A percentile compares a stretch with the other conserved stretches of the same genome.
These are phyloP conservation scores for Pestalotiopsis sp. DNA, from an alignment of 2,329 filamentous ascomycete genomes.

Conservation along the genomic window DNA sequence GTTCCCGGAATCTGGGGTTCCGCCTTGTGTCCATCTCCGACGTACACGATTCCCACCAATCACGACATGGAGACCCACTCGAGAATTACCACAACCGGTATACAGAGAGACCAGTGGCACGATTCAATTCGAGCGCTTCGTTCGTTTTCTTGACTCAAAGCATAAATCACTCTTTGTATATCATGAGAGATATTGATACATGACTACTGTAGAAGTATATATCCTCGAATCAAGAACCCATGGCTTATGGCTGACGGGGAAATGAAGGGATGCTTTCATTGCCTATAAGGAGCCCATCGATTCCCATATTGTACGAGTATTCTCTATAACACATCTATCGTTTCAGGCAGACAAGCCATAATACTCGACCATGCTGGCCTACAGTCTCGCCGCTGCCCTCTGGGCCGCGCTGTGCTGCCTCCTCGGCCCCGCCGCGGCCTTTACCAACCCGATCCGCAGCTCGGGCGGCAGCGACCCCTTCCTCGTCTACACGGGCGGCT, in stretches of 20 bases:
- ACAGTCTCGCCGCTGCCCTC: slow-evolving; percentile 16
- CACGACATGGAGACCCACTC: background rate
- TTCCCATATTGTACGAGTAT: background rate
- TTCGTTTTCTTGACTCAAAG: background rate
- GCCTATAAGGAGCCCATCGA: background rate
- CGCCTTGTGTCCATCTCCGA: background rate
- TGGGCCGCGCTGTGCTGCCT: slow-evolving; percentile 18
- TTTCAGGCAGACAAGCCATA: background rate
- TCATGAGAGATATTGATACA: background rate
- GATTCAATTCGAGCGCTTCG: slow-evolving; percentile 9
- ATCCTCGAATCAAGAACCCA: background rate
- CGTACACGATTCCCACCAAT: slow-evolving; percentile 4
- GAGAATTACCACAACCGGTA: background rate
- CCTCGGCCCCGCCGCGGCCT: slow-evolving; percentile 31
- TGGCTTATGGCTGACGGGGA: too few species aligned
- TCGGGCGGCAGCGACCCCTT: slow-evolving; percentile 55
- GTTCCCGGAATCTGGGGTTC: slow-evolving; percentile 9
- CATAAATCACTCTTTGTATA: background rate
- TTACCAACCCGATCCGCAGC: slow-evolving; percentile 53
- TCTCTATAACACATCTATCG: background rate
- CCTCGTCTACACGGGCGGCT: slow-evolving; percentile 48
- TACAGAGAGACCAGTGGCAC: background rate
- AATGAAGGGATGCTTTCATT: background rate
- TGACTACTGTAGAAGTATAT: background rate
- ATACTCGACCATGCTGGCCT: background rate